Conservation (phyloP, 768 basidiomycete species). For the Mycena alexandri region DNA sequence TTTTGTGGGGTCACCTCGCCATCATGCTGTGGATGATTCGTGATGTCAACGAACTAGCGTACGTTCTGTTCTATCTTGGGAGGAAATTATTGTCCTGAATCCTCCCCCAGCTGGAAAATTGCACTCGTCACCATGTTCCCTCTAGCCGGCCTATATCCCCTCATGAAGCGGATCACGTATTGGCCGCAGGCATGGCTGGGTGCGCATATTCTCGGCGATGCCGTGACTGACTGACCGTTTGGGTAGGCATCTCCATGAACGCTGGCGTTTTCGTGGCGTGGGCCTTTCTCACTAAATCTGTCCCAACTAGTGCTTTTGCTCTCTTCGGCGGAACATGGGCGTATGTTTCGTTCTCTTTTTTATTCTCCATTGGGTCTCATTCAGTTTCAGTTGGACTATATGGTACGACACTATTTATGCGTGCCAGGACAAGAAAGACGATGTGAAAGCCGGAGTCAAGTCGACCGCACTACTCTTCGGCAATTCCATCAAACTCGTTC, state of each 20-base stretch:
- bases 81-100: too few relatives aligned
- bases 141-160: conserved; percentile 50
- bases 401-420: conserved; percentile 69
- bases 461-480: conserved; percentile 75
- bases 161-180: conserved; percentile 57
- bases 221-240: not conserved
- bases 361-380: not conserved
- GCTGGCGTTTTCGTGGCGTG: conserved; percentile 40
- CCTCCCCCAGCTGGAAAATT: conserved; percentile 35
- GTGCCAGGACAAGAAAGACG: conserved; percentile 70
- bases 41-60: conserved; percentile 33
- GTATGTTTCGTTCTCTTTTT: conserved; percentile 7
- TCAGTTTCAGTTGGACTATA: conserved; percentile 35
- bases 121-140: conserved; percentile 42
- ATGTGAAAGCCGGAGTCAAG: conserved; percentile 68
- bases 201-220: conserved; percentile 1
- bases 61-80: too few relatives aligned
- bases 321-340: conserved; percentile 35
- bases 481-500: conserved; percentile 54
- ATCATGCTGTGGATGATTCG: conserved; percentile 37
- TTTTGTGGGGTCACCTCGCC: conserved; percentile 40
- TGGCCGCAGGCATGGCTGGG: conserved; percentile 59
- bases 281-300: conserved; percentile 37
- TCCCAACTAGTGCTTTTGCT: conserved; percentile 30
- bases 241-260: conserved; percentile 40